Evolutionary conservation across 129 eudicot species (phyloP), one percentile per base, ranked within the genome.

Genomic region (Tagetes erecta): DNA sequence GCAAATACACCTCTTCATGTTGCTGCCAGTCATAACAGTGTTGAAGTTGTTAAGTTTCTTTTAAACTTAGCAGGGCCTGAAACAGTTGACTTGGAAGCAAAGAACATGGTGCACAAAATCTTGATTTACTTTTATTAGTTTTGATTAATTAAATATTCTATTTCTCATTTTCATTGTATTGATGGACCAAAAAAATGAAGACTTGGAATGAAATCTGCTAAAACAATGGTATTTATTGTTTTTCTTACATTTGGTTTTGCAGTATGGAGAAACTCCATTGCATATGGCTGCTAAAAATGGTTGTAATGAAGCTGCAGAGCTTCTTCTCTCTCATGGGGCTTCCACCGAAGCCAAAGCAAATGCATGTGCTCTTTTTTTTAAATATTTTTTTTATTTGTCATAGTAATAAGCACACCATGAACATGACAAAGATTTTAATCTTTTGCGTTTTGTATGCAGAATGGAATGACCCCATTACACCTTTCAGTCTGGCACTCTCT

Each of bases 1-100:
- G 96, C 89, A 40, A 89, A 94, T 50, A 94, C 99, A 30, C 99
- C 97, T 40, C 99, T 94, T 76, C 99, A 94, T 77, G 97, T 94
- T 64, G 81, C 93, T 74, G 93, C 97, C 55, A 93, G 97, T 67
- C 84, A 91, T 87, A 94, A 94, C 80, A 88, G 80, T 38, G 86
- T 84, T 73, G 97, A 86, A 84, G 84, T 91, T 10, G 88, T 88
- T 46, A 88, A 86, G 76, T 78, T 83, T 83, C 86, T 94, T 55
- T 75, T 94, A 75, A 86, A 82, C 71, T 80, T 87, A 85, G 80
- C 71, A 56, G 99, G 93, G 50, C 81, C 91, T 13, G 99, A 88
- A 73, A 83, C 84, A 20, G 90, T 86, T 30, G 97, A 94, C 64
- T 79, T 94, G 84, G 99, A 94, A 83, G 96, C 97, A 73, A 91